Conservation (phyloP, 345 rosid genomes). For the Trapa incisa region DNA sequence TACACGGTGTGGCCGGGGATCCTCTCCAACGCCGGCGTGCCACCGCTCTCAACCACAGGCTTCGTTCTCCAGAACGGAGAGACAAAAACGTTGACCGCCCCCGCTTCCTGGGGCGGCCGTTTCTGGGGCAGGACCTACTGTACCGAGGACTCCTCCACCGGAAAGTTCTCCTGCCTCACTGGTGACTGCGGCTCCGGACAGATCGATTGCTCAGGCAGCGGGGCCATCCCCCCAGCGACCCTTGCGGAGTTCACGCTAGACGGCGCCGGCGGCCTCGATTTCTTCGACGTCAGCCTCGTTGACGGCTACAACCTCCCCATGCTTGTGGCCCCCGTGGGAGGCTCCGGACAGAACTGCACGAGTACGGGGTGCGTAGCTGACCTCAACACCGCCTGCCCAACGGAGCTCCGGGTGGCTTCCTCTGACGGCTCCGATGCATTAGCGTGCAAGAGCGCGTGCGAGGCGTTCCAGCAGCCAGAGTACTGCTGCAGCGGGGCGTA, state of each 20-base stretch:
- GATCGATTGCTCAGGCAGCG: constrained; percentile 67
- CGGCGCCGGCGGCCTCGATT: constrained; percentile 17
- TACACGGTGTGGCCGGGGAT: constrained; percentile 90
- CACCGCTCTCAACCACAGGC: constrained; percentile 66
- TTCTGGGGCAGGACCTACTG: constrained; percentile 88
- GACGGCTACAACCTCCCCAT: constrained; percentile 34
- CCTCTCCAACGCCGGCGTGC: constrained; percentile 63
- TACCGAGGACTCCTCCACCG: constrained; percentile 48
- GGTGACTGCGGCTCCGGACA: constrained; percentile 80
- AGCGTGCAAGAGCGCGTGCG: constrained; percentile 95
- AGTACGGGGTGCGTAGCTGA: constrained; percentile 70
- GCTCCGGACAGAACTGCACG: constrained; percentile 60
- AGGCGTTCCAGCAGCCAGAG: constrained; percentile 62
- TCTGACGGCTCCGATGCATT: constrained; percentile 23
- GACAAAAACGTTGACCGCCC: constrained; percentile 41
- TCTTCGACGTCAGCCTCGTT: constrained; percentile 30
- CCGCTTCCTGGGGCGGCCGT: constrained; percentile 90
- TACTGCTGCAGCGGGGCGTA: constrained; percentile 76
- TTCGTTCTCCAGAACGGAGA: constrained; percentile 59
- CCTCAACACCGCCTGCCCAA: constrained; percentile 64
- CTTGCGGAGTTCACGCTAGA: constrained; percentile 64
- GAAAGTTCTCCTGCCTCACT: constrained; percentile 66
- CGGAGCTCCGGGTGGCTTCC: constrained; percentile 60
- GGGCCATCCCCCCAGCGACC: constrained; percentile 78
- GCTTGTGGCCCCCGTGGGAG: constrained; percentile 37